Conservation (phyloP, 2,329 filamentous ascomycete species). For the Fusarium praegraminearum region DNA sequence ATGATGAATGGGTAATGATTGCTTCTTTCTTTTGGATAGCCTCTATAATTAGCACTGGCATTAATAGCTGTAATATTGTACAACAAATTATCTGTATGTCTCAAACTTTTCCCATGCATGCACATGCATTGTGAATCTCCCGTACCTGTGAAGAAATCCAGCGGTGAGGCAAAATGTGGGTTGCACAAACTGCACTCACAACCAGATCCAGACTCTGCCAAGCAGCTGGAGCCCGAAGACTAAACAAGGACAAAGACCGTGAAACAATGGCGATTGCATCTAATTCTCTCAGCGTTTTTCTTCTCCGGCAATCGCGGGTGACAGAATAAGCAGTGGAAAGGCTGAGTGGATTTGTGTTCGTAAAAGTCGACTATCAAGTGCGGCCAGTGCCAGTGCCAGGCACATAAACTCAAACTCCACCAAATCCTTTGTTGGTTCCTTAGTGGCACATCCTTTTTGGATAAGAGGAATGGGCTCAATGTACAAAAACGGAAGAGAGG, state of each 20-base stretch:
- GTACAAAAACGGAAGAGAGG: slow-evolving; percentile 14
- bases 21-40: slow-evolving; percentile 21
- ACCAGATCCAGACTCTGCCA: slow-evolving; percentile 9
- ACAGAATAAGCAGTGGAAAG: not conserved
- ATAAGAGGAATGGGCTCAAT: slow-evolving; percentile 6
- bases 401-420: slow-evolving; percentile 29
- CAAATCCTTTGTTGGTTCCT: slow-evolving; percentile 1
- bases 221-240: slow-evolving; percentile 11
- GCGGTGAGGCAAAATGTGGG: slow-evolving; percentile 18
- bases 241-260: slow-evolving; percentile 15
- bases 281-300: not conserved
- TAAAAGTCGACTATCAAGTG: slow-evolving; percentile 9
- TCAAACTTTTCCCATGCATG: not conserved
- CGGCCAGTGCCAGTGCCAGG: slow-evolving; percentile 6
- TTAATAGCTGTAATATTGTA: slow-evolving; percentile 34
- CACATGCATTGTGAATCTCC: not conserved
- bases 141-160: not conserved
- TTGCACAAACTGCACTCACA: slow-evolving; percentile 12
- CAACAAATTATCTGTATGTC: slow-evolving; percentile 18
- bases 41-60: slow-evolving; percentile 26
- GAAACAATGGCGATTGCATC: slow-evolving; percentile 2
- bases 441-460: slow-evolving; percentile 12
- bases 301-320: not conserved
- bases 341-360: not conserved
- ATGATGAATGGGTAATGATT: slow-evolving; percentile 37